A percentile compares a stretch with the other conserved stretches of the same genome.
These are phyloP conservation scores for Dioscorea dumetorum DNA, from an alignment of 106 monocot species.

Conservation along the genomic window DNA sequence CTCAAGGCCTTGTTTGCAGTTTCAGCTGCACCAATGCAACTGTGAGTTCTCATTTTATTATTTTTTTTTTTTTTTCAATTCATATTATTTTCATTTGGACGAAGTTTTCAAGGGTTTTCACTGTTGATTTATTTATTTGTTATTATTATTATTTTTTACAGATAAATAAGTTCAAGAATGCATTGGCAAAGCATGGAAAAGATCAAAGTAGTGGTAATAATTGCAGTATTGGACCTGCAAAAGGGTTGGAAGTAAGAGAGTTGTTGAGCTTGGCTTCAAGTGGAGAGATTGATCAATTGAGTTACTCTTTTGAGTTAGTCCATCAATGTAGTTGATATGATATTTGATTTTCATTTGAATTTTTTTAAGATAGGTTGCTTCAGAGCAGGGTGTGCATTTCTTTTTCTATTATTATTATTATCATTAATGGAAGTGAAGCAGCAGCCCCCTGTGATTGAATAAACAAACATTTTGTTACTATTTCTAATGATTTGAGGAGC, in stretches of 20 bases:
- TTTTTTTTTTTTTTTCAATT: no score
- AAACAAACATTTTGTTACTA: no score
- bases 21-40: conserved; percentile 51
- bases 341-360: background rate
- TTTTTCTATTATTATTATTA: no score
- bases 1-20: conserved; percentile 38
- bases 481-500: no score
- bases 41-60: conserved; percentile 15
- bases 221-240: conserved; percentile 35
- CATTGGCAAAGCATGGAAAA: conserved; percentile 29
- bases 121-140: no score
- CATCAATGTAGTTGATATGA: background rate
- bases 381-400: background rate
- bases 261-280: conserved; percentile 19
- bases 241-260: conserved; percentile 34
- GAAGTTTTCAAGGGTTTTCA: background rate
- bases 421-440: no score
- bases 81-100: background rate
- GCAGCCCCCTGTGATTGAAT: no score
- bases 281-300: conserved; percentile 12
- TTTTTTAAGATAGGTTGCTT: background rate
- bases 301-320: background rate
- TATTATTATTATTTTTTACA: no score
- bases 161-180: conserved; percentile 42
- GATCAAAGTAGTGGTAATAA: conserved; percentile 3